A percentile compares a stretch with the other conserved stretches of the same genome.
phyloP scores from a whole-genome alignment of 2,329 filamentous ascomycete genomes.

The Orbilia javanica region DNA sequence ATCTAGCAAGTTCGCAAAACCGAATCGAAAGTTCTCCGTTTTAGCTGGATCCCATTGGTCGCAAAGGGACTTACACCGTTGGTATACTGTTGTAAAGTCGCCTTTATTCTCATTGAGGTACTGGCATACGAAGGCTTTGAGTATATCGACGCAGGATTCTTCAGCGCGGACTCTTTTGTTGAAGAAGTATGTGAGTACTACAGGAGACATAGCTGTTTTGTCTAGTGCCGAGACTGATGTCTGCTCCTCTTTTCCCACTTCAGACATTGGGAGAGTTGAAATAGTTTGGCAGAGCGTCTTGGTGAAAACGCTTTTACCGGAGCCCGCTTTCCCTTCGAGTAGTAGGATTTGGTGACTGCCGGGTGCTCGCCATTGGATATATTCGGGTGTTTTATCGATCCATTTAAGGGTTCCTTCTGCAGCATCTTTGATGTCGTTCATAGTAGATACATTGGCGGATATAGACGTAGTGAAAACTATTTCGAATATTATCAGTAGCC shows the following conservation, averaged over 20 bases:
- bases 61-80: background rate
- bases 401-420: conserved; percentile 18
- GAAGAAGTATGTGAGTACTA: conserved; percentile 30
- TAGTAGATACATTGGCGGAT: background rate
- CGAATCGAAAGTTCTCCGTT: background rate
- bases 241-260: no score
- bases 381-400: conserved; percentile 20
- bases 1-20: conserved; percentile 5
- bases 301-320: conserved; percentile 42
- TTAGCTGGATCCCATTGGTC: conserved; percentile 15
- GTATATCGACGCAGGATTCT: conserved; percentile 14
- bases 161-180: conserved; percentile 25
- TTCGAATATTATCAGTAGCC: background rate
- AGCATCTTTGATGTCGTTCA: conserved; percentile 35
- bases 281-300: conserved; percentile 15
- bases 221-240: background rate
- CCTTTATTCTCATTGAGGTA: conserved; percentile 24
- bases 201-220: background rate
- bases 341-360: conserved; percentile 2
- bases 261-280: no score
- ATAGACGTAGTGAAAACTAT: conserved; percentile 28
- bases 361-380: conserved; percentile 16
- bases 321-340: conserved; percentile 34
- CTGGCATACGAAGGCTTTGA: conserved; percentile 27
- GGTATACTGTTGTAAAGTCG: conserved; percentile 21